Conservation (phyloP, 768 basidiomycete genomes). For the Calocera cornea region DNA sequence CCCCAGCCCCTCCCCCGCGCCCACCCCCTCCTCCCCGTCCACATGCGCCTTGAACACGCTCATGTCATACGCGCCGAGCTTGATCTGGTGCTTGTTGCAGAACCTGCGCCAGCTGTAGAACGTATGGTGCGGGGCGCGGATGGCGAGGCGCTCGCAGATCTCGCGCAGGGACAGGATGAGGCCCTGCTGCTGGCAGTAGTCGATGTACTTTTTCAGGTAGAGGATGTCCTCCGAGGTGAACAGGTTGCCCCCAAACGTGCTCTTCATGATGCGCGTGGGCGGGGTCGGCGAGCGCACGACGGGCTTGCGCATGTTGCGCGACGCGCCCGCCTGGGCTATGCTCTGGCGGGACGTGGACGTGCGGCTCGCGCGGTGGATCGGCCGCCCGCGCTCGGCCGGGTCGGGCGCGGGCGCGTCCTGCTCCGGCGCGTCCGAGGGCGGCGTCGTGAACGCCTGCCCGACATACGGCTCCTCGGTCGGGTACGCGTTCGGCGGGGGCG, state of each 20-base stretch:
- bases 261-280: conserved; percentile 70
- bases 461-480: not conserved
- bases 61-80: conserved; percentile 76
- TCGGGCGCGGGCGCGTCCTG: not conserved
- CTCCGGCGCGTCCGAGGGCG: not conserved
- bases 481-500: not conserved
- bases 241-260: conserved; percentile 77
- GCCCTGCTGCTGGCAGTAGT: conserved; percentile 81
- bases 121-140: conserved; percentile 84
- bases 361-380: not conserved
- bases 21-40: not conserved
- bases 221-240: conserved; percentile 73
- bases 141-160: conserved; percentile 75
- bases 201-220: conserved; percentile 78
- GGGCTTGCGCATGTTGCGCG: not conserved
- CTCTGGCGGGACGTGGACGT: not conserved
- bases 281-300: conserved; percentile 67
- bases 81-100: conserved; percentile 85
- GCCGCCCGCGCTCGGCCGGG: not conserved
- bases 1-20: conserved; percentile 14
- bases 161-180: conserved; percentile 49
- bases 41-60: conserved; percentile 40
- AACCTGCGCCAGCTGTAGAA: conserved; percentile 87
- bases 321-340: not conserved
- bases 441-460: not conserved